Percentiles rank a stretch among this genome's conserved stretches.
Evolutionary conservation across 106 monocot genomes (phyloP).

Genomic region (Phalaenopsis aphrodite): DNA sequence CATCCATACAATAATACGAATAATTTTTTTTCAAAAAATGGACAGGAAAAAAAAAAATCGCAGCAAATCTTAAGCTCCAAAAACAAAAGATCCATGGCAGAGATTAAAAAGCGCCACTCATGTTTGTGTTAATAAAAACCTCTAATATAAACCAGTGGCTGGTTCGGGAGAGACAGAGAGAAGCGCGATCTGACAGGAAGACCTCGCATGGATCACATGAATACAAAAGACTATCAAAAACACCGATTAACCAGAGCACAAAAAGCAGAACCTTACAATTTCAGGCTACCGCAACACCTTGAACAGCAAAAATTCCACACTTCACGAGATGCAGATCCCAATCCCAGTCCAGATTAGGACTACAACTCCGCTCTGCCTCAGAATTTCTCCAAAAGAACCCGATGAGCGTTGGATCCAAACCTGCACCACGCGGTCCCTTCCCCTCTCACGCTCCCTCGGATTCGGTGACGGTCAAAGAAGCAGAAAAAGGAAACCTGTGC

Average conservation of each 20-base stretch:
- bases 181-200: neutral
- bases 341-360: neutral
- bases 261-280: neutral
- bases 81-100: neutral
- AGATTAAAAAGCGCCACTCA: neutral
- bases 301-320: neutral
- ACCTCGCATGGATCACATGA: neutral
- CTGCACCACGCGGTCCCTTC: neutral
- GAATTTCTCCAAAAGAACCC: neutral
- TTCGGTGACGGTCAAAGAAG: slow-evolving; percentile 1
- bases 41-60: neutral
- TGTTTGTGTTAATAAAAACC: neutral
- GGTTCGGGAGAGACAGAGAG: neutral
- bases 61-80: neutral
- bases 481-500: neutral
- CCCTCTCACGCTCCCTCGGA: neutral
- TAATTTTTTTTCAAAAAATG: neutral
- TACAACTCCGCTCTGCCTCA: neutral
- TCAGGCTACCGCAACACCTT: neutral
- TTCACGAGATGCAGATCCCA: neutral
- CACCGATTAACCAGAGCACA: neutral
- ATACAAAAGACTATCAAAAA: neutral
- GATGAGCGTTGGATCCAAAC: neutral
- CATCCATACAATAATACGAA: neutral
- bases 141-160: neutral